Conservation (phyloP, 148 eudicot species). For the Salicornia ramosissima region DNA sequence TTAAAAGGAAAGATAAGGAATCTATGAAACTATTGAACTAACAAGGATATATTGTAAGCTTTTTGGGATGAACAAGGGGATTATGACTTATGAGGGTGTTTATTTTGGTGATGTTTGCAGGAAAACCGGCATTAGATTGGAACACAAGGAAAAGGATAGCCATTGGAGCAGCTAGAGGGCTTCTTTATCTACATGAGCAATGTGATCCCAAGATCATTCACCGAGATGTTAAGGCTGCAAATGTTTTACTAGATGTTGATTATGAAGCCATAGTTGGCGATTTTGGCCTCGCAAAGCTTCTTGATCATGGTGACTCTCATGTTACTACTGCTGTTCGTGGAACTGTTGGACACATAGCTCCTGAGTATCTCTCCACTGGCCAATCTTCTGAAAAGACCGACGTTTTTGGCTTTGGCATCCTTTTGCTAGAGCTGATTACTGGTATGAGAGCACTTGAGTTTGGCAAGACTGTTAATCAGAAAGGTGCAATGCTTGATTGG, state of each 20-base stretch:
- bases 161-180: conserved; percentile 85
- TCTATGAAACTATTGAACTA: not conserved
- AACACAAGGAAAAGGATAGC: conserved; percentile 87
- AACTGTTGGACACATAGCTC: conserved; percentile 93
- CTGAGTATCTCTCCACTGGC: conserved; percentile 91
- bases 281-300: conserved; percentile 94
- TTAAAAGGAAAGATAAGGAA: too few relatives aligned
- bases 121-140: conserved; percentile 85
- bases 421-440: conserved; percentile 80
- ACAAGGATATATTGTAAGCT: not conserved
- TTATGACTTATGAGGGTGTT: too few relatives aligned
- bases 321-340: conserved; percentile 96
- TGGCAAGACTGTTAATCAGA: conserved; percentile 74
- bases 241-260: conserved; percentile 70
- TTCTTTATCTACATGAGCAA: conserved; percentile 86
- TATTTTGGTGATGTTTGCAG: conserved; percentile 27
- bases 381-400: conserved; percentile 94
- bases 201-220: conserved; percentile 98
- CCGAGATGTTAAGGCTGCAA: conserved; percentile 94
- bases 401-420: conserved; percentile 90
- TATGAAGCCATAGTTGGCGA: conserved; percentile 91
- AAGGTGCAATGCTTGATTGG: conserved; percentile 96
- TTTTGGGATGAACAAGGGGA: too few relatives aligned
- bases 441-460: conserved; percentile 90
- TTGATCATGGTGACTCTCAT: conserved; percentile 84